phyloP scores from a whole-genome alignment of 192 early-diverging fungal species.

The Gamsiella multidivaricata region DNA sequence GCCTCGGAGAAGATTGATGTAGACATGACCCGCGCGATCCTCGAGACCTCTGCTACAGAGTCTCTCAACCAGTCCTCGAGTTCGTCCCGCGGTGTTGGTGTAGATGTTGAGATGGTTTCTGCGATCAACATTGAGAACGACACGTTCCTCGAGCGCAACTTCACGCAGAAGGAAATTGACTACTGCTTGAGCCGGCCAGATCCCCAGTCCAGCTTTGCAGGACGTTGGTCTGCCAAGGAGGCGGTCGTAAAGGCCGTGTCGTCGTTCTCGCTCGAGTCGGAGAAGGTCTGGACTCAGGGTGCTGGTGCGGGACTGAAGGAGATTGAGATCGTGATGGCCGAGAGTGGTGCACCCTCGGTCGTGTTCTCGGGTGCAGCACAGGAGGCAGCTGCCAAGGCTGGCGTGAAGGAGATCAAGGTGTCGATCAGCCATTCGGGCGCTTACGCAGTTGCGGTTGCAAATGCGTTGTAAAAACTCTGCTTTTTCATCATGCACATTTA shows the following conservation, averaged over 20 bases:
- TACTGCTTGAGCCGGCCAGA: constrained; percentile 82
- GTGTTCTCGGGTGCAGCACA: constrained; percentile 86
- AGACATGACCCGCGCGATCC: constrained; percentile 64
- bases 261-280: constrained; percentile 57
- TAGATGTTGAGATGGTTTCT: constrained; percentile 89
- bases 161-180: constrained; percentile 79
- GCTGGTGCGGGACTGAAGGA: constrained; percentile 88
- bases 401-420: constrained; percentile 82
- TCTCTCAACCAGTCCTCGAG: constrained; percentile 37
- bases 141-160: constrained; percentile 93
- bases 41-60: constrained; percentile 59
- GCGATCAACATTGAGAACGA: constrained; percentile 86
- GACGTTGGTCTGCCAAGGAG: constrained; percentile 97
- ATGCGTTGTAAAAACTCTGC: constrained; percentile 60
- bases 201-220: constrained; percentile 87
- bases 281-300: constrained; percentile 80
- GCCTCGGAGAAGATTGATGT: constrained; percentile 58
- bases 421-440: constrained; percentile 93
- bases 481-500: constrained; percentile 18
- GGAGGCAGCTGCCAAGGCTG: constrained; percentile 73
- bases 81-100: constrained; percentile 71
- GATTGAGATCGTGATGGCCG: constrained; percentile 82
- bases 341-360: constrained; percentile 83
- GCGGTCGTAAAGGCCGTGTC: constrained; percentile 94
- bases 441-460: constrained; percentile 92